Base-by-base conservation (phyloP, 2,329 filamentous ascomycete species). In the Trichocomaceae sp. region DNA sequence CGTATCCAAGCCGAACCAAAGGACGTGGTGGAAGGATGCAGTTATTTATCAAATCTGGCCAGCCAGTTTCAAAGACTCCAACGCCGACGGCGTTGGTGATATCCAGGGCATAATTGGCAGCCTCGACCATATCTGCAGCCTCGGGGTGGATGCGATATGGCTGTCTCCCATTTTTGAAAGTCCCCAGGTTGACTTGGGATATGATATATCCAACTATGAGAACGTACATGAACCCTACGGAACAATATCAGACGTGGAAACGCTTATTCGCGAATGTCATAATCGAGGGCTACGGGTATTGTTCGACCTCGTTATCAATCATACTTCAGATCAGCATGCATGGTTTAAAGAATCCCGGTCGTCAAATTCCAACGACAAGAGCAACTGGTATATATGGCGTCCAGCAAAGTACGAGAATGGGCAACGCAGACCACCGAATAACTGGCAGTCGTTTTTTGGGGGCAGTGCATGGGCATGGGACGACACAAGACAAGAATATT, bases 221-320 rank as follows among this genome's bases (percentile, higher is more conserved):
- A 73, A 75, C 5, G 79, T 87, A 13, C 77, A 87, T 64, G 66
- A 72, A 2, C 77, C 78, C 0, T 87, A 86, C 60, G 85, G 84
- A 23, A 83, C 81, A 0, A 69, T 87, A 0, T 63, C 72, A 9
- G 79, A 77, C 53, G 74, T 79, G 19, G 42, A 46, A 46, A 46
- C 42, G 19, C 42, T 46, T 20, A 46, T 46, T 46, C 42, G 42
- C 42, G 42, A 46, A 22, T 46, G 42, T 46, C 82, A 85, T 57
- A 68, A 74, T 13, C 76, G 83, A 5, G 81, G 78, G 7, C 85
- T 89, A 77, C 79, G 78, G 54, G 68, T 88, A n/a, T 81, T 90
- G 55, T 74, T 88, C 22, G 85, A 90, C 63, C 73, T 90, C 1
- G 86, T 89, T 3, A 77, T 89, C 59, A 90, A 89, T 61, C 86